Percentiles rank a stretch among this genome's conserved stretches.
phyloP scores from a whole-genome alignment of 768 basidiomycete genomes.

The Royoungia palumana region DNA sequence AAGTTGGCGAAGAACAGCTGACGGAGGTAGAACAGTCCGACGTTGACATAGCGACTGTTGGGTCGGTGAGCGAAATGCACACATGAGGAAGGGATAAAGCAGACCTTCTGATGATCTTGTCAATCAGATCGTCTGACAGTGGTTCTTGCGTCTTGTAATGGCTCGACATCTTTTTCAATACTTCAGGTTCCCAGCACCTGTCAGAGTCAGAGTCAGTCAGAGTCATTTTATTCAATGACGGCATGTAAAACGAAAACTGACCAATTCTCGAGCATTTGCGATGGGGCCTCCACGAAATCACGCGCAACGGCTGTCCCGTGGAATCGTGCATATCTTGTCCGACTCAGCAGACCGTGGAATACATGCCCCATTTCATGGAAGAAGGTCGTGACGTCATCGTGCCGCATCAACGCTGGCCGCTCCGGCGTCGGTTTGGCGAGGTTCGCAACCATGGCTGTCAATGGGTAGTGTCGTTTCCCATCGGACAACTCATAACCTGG shows the following conservation, averaged over 20 bases:
- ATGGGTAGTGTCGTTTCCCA: conserved; percentile 66
- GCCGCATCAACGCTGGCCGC: conserved; percentile 81
- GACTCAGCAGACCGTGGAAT: conserved; percentile 66
- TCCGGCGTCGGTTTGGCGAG: conserved; percentile 81
- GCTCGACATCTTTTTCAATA: conserved; percentile 71
- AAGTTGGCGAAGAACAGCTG: conserved; percentile 72
- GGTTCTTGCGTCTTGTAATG: conserved; percentile 76
- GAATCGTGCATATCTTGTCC: conserved; percentile 71
- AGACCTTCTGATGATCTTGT: conserved; percentile 76
- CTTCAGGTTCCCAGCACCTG: conserved; percentile 80
- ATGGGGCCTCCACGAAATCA: conserved; percentile 87
- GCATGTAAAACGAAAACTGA: conserved; percentile 23
- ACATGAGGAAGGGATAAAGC: neutral
- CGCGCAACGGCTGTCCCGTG: conserved; percentile 78
- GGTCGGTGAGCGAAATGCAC: neutral
- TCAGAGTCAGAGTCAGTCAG: no score
- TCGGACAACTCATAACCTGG: conserved; percentile 57
- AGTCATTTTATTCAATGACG: neutral
- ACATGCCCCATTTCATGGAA: conserved; percentile 89
- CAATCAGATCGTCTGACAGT: conserved; percentile 63
- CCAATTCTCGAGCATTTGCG: conserved; percentile 94
- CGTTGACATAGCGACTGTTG: conserved; percentile 68
- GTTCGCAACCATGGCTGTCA: conserved; percentile 87
- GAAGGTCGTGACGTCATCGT: conserved; percentile 85
- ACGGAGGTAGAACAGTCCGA: conserved; percentile 65